Evolutionary conservation across 495 filamentous ascomycete species (phyloP), one percentile per base, ranked within the genome.

Genomic region (Xylaria acuta): DNA sequence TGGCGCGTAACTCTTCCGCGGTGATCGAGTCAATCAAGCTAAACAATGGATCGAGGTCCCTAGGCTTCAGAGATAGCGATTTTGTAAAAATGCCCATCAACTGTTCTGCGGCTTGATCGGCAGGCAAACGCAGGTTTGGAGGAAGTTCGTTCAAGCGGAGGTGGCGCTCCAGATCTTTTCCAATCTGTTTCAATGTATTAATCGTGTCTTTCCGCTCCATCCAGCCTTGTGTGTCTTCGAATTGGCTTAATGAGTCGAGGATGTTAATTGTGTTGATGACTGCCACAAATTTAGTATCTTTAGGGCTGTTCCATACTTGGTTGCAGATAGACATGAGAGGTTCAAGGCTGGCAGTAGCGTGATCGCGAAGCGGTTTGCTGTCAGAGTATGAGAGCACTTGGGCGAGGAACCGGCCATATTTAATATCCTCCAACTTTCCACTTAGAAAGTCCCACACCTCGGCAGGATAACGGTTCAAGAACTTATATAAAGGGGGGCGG

Each of bases 351-450:
- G 88, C 86, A 27, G 90, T 89, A 5, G 97, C 90, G 11, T 90
- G 89, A 56, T 92, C 88, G 43, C 97, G 89, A 45, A 98, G 83
- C 2, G 90, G 85, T 54, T 88, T 90, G 77, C 93, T 96, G 34
- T 90, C 90, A 1, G 90, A 86, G 74, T 97, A 88, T 2, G 87
- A 87, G 34, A 98, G 85, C n/a, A 97, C 88, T 77, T 99, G 97
- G 11, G 93, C 92, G 66, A 98, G 91, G 81, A 99, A 95, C n/a
- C 97, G 91, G 18, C 97, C 96, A 75, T 96, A 96, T 58, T 90
- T 90, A 76, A 93, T 86, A 69, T 98, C 93, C 67, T 91, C 89
- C 69, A 98, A 84, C 74, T 90, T 92, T 53, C 88, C 86, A 7
- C 89, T 81, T 75, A 97, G 91, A 78, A 94, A 92, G 2, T 87